phyloP scores from a whole-genome alignment of 169 alveolate species.

The Plasmodium reichenowi region DNA sequence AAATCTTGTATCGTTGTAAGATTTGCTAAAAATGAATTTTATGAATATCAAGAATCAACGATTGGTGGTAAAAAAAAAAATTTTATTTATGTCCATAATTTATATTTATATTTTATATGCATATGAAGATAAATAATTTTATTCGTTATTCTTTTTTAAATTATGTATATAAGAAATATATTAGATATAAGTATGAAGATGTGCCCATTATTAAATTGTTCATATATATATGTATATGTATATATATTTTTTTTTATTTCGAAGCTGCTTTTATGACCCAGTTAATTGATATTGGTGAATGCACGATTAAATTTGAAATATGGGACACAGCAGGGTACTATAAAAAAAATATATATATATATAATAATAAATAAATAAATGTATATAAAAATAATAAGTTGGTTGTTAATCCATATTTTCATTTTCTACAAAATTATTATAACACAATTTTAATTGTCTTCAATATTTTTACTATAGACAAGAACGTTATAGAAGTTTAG shows the following conservation, averaged over 20 bases:
- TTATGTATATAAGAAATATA: slow-evolving; percentile 6
- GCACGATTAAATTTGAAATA: slow-evolving; percentile 89
- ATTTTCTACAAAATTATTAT: background rate
- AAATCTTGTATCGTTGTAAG: slow-evolving; percentile 91
- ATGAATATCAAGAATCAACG: slow-evolving; percentile 92
- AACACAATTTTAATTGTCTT: background rate
- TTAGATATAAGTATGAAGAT: background rate
- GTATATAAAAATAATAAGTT: background rate
- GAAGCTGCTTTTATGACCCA: slow-evolving; percentile 93
- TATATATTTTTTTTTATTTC: background rate
- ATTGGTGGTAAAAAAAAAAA: slow-evolving; percentile 85
- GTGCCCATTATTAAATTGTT: background rate
- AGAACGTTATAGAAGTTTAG: slow-evolving; percentile 90
- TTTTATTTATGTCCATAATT: background rate
- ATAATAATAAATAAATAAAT: background rate
- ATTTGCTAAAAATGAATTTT: slow-evolving; percentile 88
- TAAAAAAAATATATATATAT: no score
- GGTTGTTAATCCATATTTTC: background rate
- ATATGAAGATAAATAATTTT: background rate
- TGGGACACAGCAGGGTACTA: slow-evolving; percentile 94
- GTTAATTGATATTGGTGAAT: slow-evolving; percentile 85
- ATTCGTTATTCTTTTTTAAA: background rate
- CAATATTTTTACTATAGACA: slow-evolving; percentile 74
- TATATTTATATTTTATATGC: background rate
- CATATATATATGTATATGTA: background rate